These are phyloP conservation scores for Acanthamoeba triangularis DNA, from an alignment of 208 protist species.

Conservation along the genomic window DNA sequence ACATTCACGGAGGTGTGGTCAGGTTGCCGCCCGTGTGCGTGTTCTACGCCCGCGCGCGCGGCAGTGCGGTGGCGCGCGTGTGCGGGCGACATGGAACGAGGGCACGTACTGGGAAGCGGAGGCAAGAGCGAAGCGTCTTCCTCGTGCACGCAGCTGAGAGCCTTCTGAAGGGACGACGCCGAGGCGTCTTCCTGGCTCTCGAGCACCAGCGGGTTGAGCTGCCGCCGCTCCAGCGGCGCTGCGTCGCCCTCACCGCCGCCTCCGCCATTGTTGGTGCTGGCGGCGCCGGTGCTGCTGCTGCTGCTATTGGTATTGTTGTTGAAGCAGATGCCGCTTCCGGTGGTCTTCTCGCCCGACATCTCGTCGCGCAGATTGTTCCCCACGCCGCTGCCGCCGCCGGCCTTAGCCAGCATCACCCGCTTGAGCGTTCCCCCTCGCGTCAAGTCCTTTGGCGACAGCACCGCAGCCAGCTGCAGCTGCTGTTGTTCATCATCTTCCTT, in stretches of 20 bases:
- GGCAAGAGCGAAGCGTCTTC: slow-evolving; percentile 9
- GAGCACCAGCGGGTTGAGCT: not conserved
- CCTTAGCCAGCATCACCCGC: not conserved
- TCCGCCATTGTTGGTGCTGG: not conserved
- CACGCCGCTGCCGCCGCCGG: not conserved
- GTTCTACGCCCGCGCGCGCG: too few species aligned
- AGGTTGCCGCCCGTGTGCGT: too few species aligned
- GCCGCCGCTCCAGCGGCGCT: not conserved
- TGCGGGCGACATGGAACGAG: not conserved
- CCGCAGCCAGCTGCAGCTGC: not conserved
- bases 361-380: not conserved
- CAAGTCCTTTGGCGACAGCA: not conserved
- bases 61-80: too few species aligned
- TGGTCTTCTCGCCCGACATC: too few species aligned
- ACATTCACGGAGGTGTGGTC: not conserved
- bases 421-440: not conserved
- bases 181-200: not conserved
- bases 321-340: too few species aligned
- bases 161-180: not conserved
- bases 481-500: not conserved
- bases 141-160: slow-evolving; percentile 5
- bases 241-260: not conserved
- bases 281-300: not conserved
- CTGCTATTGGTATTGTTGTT: too few species aligned
- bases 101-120: not conserved